Conservation (phyloP, 805 yeast species). For the Candida adriatica region DNA sequence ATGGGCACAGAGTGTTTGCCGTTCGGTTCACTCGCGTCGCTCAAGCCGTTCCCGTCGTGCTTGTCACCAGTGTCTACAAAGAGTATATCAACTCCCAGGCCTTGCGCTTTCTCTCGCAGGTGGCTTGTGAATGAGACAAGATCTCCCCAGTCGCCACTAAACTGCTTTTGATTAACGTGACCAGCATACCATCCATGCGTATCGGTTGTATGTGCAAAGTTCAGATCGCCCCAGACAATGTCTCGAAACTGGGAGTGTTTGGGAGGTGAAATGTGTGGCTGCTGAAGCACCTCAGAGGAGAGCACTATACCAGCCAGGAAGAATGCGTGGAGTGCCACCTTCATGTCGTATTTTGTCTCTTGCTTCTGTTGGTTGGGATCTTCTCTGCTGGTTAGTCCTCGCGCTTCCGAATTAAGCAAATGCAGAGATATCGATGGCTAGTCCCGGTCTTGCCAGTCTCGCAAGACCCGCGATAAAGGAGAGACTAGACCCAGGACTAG, state of each 20-base stretch:
- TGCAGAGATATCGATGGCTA: too few relatives aligned
- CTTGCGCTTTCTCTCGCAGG: constrained; percentile 38
- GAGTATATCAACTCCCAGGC: constrained; percentile 52
- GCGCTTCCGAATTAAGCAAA: too few relatives aligned
- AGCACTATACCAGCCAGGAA: not conserved
- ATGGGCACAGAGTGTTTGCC: constrained; percentile 59
- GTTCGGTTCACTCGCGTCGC: constrained; percentile 71
- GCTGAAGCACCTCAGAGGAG: constrained; percentile 13
- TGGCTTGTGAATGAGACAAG: constrained; percentile 60
- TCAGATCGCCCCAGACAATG: constrained; percentile 63
- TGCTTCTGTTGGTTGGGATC: too few relatives aligned
- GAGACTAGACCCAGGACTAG: too few relatives aligned
- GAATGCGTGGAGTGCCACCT: not conserved
- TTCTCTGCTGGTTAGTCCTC: too few relatives aligned
- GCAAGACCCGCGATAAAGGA: too few relatives aligned
- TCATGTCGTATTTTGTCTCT: too few relatives aligned
- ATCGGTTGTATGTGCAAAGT: constrained; percentile 91
- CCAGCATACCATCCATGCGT: constrained; percentile 98
- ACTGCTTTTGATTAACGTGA: constrained; percentile 70
- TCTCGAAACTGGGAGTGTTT: constrained; percentile 38
- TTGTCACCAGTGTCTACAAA: constrained; percentile 88
- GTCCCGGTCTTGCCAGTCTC: too few relatives aligned
- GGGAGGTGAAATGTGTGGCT: constrained; percentile 24
- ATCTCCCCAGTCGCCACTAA: constrained; percentile 90
- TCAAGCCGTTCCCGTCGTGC: constrained; percentile 89